Conservation (phyloP, 495 filamentous ascomycete genomes). For the Letharia lupina region DNA sequence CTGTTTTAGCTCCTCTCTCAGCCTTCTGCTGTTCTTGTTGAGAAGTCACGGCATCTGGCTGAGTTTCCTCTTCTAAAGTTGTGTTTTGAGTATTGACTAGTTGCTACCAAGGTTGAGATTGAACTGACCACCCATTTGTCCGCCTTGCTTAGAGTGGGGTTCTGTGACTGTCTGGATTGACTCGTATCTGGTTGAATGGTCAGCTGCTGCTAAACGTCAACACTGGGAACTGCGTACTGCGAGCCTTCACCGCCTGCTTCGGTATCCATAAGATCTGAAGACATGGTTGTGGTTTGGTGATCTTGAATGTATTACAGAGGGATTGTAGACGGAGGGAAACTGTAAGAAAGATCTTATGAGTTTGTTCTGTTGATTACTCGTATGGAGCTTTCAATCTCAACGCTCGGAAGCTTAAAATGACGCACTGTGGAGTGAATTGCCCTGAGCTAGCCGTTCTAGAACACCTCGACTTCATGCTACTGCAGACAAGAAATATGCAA, state of each 20-base stretch:
- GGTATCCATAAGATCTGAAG: slow-evolving; percentile 44
- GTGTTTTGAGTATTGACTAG: not conserved
- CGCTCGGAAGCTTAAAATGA: slow-evolving; percentile 11
- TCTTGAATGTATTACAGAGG: not conserved
- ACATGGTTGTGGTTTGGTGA: slow-evolving; percentile 15
- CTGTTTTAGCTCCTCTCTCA: slow-evolving; percentile 34
- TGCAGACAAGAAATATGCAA: not conserved
- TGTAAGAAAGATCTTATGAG: not conserved
- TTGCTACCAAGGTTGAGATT: not conserved
- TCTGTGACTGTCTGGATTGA: slow-evolving; percentile 42
- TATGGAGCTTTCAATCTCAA: not conserved
- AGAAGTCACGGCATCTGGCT: slow-evolving; percentile 15
- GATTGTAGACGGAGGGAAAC: not conserved
- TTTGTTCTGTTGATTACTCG: not conserved
- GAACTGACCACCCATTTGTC: slow-evolving; percentile 49
- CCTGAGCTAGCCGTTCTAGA: slow-evolving; percentile 13
- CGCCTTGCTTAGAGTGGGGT: slow-evolving; percentile 45
- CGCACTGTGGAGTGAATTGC: slow-evolving; percentile 12
- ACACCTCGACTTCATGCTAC: too few relatives aligned
- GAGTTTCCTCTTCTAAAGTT: slow-evolving; percentile 20
- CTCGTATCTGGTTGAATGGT: slow-evolving; percentile 46
- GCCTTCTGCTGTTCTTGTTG: slow-evolving; percentile 25
- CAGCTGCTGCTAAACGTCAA: slow-evolving; percentile 7
- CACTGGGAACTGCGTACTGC: slow-evolving; percentile 38
- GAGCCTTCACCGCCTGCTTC: slow-evolving; percentile 55